These are phyloP conservation scores for Pichia manshurica DNA, from an alignment of 805 yeast species.

Conservation along the genomic window DNA sequence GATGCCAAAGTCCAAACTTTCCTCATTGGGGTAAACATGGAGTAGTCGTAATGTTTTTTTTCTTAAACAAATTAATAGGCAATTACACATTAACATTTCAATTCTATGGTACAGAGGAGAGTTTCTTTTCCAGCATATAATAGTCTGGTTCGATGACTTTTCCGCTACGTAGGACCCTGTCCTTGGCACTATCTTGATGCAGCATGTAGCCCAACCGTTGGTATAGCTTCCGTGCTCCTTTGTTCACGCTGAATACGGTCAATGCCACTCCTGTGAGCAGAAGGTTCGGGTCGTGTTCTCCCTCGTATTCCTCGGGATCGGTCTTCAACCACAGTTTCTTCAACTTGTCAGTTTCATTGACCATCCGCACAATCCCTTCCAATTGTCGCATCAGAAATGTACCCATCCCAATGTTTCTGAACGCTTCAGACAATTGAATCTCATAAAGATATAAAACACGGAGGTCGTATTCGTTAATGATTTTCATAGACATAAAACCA, in stretches of 20 bases:
- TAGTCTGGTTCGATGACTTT: constrained; percentile 12
- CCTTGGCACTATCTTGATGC: constrained; percentile 8
- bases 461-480: constrained; percentile 36
- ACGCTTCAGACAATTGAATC: constrained; percentile 39
- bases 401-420: constrained; percentile 37
- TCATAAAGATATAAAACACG: constrained; percentile 50
- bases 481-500: constrained; percentile 43
- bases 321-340: constrained; percentile 9
- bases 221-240: constrained; percentile 10
- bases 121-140: constrained; percentile 15
- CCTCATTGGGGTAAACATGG: constrained; percentile 54
- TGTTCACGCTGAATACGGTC: constrained; percentile 13
- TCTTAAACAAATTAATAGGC: too few relatives aligned
- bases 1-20: constrained; percentile 87
- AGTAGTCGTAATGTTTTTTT: too few relatives aligned
- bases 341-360: constrained; percentile 12
- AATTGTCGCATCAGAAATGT: constrained; percentile 32
- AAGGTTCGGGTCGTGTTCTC: constrained; percentile 3
- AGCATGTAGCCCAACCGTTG: constrained; percentile 2
- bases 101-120: not conserved
- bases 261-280: constrained; percentile 10
- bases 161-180: constrained; percentile 5
- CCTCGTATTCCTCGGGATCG: constrained; percentile 3
- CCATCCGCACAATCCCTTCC: constrained; percentile 27
- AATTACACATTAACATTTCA: not conserved